Evolutionary conservation across 176 grass and related monocot species (phyloP).

Genomic region (Triticum dicoccoides): DNA sequence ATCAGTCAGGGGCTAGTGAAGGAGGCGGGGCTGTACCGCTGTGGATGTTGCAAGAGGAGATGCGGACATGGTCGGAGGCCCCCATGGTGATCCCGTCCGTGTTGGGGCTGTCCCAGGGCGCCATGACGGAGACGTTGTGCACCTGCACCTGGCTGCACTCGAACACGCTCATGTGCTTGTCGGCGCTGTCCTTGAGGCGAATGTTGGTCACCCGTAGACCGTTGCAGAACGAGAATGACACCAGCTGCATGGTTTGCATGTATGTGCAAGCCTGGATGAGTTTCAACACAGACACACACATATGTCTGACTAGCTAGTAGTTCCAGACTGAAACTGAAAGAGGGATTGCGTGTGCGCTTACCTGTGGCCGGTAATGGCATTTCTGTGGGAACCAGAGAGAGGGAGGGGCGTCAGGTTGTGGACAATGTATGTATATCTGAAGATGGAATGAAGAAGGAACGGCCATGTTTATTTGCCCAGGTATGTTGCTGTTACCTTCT

Average conservation of each 20-base stretch:
- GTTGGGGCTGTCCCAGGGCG: constrained; percentile 66
- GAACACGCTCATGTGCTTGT: constrained; percentile 56
- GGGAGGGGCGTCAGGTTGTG: constrained; percentile 18
- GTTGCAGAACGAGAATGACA: constrained; percentile 44
- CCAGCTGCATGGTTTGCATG: constrained; percentile 19
- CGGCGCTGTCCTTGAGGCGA: constrained; percentile 44
- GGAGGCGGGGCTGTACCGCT: constrained; percentile 35
- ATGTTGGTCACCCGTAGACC: constrained; percentile 38
- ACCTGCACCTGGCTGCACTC: constrained; percentile 38
- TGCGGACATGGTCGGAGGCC: constrained; percentile 23
- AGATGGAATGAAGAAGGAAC: background rate
- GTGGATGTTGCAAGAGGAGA: constrained; percentile 43
- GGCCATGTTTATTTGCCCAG: background rate
- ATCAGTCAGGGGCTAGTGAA: no score
- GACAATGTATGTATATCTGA: background rate
- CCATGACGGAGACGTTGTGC: constrained; percentile 23
- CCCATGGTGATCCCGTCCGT: constrained; percentile 67
- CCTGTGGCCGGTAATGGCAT: constrained; percentile 37
- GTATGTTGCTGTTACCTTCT: background rate
- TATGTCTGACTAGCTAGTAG: background rate
- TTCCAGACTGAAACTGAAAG: background rate
- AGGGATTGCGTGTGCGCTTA: constrained; percentile 35
- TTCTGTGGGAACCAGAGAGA: constrained; percentile 11
- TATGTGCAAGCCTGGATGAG: background rate
- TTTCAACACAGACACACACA: background rate